These are phyloP conservation scores for Magnolia changhungtana DNA, from an alignment of 164 flowering plant genomes.

Conservation along the genomic window DNA sequence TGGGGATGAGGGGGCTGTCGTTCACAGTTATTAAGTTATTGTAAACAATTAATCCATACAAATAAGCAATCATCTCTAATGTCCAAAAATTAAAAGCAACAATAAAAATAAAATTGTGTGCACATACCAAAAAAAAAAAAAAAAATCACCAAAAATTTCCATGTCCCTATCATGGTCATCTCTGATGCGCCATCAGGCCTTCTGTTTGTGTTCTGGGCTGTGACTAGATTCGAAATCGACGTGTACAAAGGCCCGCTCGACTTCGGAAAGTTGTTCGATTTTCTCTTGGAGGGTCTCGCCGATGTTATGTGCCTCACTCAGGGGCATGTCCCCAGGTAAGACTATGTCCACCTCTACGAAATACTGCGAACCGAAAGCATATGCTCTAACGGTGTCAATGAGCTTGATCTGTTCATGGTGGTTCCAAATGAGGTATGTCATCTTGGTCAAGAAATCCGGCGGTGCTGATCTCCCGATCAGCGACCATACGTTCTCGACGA, in stretches of 20 bases:
- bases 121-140: no score
- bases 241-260: constrained; percentile 85
- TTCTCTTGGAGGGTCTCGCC: constrained; percentile 85
- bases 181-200: constrained; percentile 15
- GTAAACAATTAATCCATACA: no score
- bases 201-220: constrained; percentile 63
- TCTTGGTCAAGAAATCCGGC: constrained; percentile 62
- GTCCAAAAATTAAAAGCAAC: no score
- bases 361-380: constrained; percentile 72
- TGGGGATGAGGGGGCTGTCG: no score
- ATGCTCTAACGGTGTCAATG: constrained; percentile 87
- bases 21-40: no score
- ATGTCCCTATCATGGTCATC: no score
- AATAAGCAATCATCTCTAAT: no score
- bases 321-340: constrained; percentile 62
- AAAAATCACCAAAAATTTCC: no score
- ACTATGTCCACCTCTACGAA: constrained; percentile 91
- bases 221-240: constrained; percentile 78
- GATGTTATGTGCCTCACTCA: constrained; percentile 67
- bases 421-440: constrained; percentile 82
- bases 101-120: no score
- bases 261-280: constrained; percentile 68
- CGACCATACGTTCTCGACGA: constrained; percentile 65
- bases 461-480: constrained; percentile 79
- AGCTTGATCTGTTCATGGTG: constrained; percentile 71